These are phyloP conservation scores for Candida orba DNA, from an alignment of 805 yeast genomes.

Conservation along the genomic window DNA sequence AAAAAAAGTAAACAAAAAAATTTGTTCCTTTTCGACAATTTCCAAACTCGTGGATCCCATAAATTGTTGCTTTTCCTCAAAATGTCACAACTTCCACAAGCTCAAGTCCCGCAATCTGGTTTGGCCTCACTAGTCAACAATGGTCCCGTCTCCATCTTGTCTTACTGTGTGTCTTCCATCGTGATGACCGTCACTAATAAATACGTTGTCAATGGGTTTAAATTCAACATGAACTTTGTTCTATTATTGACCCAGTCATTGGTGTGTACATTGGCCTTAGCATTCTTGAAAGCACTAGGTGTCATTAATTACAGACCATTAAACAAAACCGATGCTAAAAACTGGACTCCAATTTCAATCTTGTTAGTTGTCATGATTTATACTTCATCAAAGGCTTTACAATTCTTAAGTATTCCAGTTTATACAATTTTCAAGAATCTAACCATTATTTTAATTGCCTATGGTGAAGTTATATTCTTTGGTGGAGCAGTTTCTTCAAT, in stretches of 20 bases:
- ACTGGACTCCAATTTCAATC: slow-evolving; percentile 92
- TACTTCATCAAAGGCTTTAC: slow-evolving; percentile 92
- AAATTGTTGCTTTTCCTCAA: background rate
- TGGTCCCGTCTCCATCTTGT: slow-evolving; percentile 58
- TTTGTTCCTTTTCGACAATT: too few species aligned
- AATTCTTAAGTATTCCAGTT: slow-evolving; percentile 86
- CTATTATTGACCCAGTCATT: slow-evolving; percentile 81
- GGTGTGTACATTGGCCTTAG: slow-evolving; percentile 73
- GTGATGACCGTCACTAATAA: slow-evolving; percentile 97
- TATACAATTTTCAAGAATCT: slow-evolving; percentile 97
- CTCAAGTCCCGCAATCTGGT: slow-evolving; percentile 10
- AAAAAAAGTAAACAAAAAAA: too few species aligned
- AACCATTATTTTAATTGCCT: slow-evolving; percentile 93
- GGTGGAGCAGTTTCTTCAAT: slow-evolving; percentile 86
- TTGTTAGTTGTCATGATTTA: slow-evolving; percentile 89
- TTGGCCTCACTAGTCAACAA: slow-evolving; percentile 33
- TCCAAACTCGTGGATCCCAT: too few species aligned
- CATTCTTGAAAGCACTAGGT: slow-evolving; percentile 63
- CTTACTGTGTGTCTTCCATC: slow-evolving; percentile 91
- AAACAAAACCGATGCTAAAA: slow-evolving; percentile 82
- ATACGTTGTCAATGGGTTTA: slow-evolving; percentile 70
- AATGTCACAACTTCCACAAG: slow-evolving; percentile 14
- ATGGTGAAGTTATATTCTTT: slow-evolving; percentile 97
- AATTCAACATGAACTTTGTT: slow-evolving; percentile 79
- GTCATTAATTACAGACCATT: slow-evolving; percentile 81